Evolutionary conservation across 2,329 filamentous ascomycete genomes (phyloP).

Genomic region (Geosmithia flava): DNA sequence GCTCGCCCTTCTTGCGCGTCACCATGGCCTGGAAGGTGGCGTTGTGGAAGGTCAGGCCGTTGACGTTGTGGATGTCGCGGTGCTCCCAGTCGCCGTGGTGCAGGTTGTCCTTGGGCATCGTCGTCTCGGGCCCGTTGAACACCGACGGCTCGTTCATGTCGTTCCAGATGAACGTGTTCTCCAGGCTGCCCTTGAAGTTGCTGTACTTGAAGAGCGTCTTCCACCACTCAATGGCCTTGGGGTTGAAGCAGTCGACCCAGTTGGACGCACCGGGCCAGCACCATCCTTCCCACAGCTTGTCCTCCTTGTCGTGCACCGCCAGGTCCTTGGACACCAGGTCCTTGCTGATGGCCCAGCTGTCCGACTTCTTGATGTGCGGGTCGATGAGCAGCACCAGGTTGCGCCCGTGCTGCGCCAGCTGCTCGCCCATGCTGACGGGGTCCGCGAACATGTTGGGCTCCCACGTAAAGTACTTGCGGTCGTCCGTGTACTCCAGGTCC

Average conservation of each 20-base stretch:
- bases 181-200: slow-evolving; percentile 71
- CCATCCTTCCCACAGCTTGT: slow-evolving; percentile 85
- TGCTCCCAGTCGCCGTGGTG: slow-evolving; percentile 92
- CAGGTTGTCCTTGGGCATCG: slow-evolving; percentile 97
- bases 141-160: slow-evolving; percentile 99
- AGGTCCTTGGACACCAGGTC: slow-evolving; percentile 76
- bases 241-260: slow-evolving; percentile 95
- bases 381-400: slow-evolving; percentile 94
- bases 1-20: slow-evolving; percentile 74
- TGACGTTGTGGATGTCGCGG: slow-evolving; percentile 89
- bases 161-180: slow-evolving; percentile 94
- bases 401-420: slow-evolving; percentile 71
- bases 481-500: slow-evolving; percentile 94
- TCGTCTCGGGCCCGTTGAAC: slow-evolving; percentile 96
- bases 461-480: slow-evolving; percentile 98
- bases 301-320: slow-evolving; percentile 82
- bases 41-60: slow-evolving; percentile 91
- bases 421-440: slow-evolving; percentile 76
- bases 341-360: slow-evolving; percentile 62
- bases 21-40: slow-evolving; percentile 80
- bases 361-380: slow-evolving; percentile 91
- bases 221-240: slow-evolving; percentile 89
- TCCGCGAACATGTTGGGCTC: slow-evolving; percentile 80
- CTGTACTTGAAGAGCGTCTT: slow-evolving; percentile 76
- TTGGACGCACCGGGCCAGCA: slow-evolving; percentile 97